Evolutionary conservation across 148 eudicot species (phyloP).

Genomic region (Heliosperma pusillum): DNA sequence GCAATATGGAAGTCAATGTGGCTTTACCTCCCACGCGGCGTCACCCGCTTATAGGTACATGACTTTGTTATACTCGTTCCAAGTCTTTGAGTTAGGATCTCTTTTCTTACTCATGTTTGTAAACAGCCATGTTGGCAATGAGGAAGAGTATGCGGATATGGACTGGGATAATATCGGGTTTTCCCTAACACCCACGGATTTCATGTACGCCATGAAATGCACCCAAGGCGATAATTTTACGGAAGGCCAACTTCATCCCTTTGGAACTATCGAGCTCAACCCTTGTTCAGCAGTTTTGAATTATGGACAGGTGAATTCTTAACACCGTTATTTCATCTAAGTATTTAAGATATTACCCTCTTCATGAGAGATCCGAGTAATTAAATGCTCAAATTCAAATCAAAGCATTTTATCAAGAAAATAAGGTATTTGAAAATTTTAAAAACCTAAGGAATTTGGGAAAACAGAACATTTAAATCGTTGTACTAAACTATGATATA

Average conservation of each 20-base stretch:
- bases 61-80: background rate
- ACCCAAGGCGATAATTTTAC: slow-evolving; percentile 36
- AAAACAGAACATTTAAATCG: no score
- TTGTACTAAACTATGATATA: no score
- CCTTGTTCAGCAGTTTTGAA: slow-evolving; percentile 43
- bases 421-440: no score
- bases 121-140: slow-evolving; percentile 27
- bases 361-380: no score
- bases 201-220: slow-evolving; percentile 70
- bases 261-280: slow-evolving; percentile 36
- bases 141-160: slow-evolving; percentile 48
- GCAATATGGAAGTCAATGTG: slow-evolving; percentile 13
- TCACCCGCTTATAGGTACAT: slow-evolving; percentile 31
- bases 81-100: no score
- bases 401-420: no score
- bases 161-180: slow-evolving; percentile 82
- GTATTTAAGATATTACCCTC: no score
- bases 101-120: no score
- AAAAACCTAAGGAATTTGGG: no score
- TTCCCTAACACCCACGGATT: slow-evolving; percentile 60
- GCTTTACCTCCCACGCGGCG: slow-evolving; percentile 25
- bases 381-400: no score
- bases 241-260: slow-evolving; percentile 46
- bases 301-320: slow-evolving; percentile 39
- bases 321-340: no score